Evolutionary conservation across 176 grass and related monocot genomes (phyloP).

Genomic region (Triticum urartu): DNA sequence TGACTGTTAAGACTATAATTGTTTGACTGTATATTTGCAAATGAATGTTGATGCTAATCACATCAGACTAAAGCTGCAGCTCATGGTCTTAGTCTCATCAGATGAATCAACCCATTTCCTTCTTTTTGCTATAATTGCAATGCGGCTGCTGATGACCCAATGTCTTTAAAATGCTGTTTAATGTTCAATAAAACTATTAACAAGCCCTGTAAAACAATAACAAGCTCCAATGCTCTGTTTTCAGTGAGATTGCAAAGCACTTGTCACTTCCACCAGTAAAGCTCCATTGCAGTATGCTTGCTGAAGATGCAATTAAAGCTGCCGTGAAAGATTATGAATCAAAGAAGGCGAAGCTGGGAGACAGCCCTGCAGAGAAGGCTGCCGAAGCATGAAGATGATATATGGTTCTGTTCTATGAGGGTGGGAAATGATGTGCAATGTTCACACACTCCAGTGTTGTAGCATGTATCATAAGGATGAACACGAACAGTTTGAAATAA

Average conservation of each 20-base stretch:
- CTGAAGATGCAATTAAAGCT: conserved; percentile 96
- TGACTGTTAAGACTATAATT: not conserved
- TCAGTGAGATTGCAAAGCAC: conserved; percentile 92
- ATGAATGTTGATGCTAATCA: not conserved
- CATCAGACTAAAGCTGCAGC: not conserved
- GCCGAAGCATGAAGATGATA: conserved; percentile 34
- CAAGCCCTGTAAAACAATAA: not conserved
- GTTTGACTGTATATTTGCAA: not conserved
- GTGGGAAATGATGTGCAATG: conserved; percentile 14
- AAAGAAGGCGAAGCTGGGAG: conserved; percentile 52
- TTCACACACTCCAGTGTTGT: conserved; percentile 19
- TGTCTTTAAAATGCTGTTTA: not conserved
- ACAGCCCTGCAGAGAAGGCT: conserved; percentile 20
- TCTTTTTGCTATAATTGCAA: not conserved
- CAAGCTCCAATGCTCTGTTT: conserved; percentile 9
- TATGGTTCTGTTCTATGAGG: not conserved
- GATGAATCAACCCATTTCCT: not conserved
- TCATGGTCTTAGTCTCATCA: not conserved
- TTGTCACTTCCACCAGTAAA: conserved; percentile 97
- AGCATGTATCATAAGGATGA: conserved; percentile 30
- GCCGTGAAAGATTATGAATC: conserved; percentile 93
- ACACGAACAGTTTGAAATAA: conserved; percentile 37
- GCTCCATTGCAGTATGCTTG: conserved; percentile 97
- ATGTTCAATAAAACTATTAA: not conserved
- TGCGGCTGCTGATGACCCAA: not conserved